Evolutionary conservation across 257 asterid species (phyloP), one percentile per base, ranked within the genome.

Genomic region (Eustoma russellianum): DNA sequence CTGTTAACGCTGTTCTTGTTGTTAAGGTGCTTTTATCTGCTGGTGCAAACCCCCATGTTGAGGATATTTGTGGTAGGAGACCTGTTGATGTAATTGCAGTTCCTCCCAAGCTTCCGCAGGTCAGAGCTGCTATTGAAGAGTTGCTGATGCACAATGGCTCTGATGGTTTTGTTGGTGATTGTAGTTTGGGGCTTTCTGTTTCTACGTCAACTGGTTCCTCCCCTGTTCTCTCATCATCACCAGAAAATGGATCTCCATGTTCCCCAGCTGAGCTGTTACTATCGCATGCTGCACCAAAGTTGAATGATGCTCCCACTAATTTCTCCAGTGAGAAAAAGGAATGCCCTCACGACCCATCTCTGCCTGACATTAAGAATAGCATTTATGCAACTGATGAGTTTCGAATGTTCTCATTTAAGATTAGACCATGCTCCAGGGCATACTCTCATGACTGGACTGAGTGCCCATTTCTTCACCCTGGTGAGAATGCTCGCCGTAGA

Each of bases 381-480:
- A 79, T 87, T 50, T 91, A 82, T 63, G 69, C 97, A 7, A 84
- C 86, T 9, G 98, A 91, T 47, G 98, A 91, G 71, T 91, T 91
- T 59, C 79, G 98, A 11, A 91, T 91, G 97, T 91, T 80, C 59
- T 80, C 95, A 0, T 88, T 91, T 67, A 91, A 91, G 83, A 89
- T 91, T 18, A 61, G 98, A 52, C 97, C 97, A 41, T 91, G 98
- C 69, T 91, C 98, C 2, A 76, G 98, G 70, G 98, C 98, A 40
- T 91, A 91, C 57, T 88, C 98, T 56, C 98, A 91, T 57, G 98
- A 91, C 60, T 91, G 98, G 98, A 87, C 98, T 0, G 97, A 87
- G 73, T 91, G 98, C 51, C 98, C 97, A 6, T 91, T 91, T 55
- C 95, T 83, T 52, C 97, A 91, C 67, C 98, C 95, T 5, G 98